phyloP scores from a whole-genome alignment of 179 eudicot species.

The Patellifolia procumbens region DNA sequence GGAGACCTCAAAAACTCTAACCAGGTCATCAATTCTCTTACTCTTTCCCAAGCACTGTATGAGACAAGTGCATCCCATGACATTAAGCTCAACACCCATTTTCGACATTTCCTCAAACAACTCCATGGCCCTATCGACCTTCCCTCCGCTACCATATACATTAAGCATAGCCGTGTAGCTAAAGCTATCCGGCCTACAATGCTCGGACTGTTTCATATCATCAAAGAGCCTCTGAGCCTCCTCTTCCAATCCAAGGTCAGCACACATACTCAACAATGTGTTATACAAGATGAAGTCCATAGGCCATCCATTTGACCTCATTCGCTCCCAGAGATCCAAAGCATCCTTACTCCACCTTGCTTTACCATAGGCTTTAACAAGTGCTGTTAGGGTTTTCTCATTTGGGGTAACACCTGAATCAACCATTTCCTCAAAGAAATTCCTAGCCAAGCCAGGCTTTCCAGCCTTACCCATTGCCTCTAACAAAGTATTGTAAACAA shows the following conservation, averaged over 20 bases:
- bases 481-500: conserved; percentile 85
- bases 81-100: conserved; percentile 61
- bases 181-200: conserved; percentile 74
- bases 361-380: conserved; percentile 83
- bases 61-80: conserved; percentile 96
- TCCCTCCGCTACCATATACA: conserved; percentile 82
- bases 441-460: conserved; percentile 90
- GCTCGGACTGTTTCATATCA: conserved; percentile 76
- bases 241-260: conserved; percentile 86
- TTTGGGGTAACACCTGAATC: conserved; percentile 68
- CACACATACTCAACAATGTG: conserved; percentile 95
- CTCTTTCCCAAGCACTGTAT: conserved; percentile 90
- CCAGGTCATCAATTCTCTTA: conserved; percentile 70
- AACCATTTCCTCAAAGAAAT: conserved; percentile 89
- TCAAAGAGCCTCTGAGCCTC: conserved; percentile 82
- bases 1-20: conserved; percentile 57
- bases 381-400: conserved; percentile 77
- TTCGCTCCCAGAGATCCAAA: conserved; percentile 76
- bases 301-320: conserved; percentile 87
- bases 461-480: conserved; percentile 97
- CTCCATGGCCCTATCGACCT: conserved; percentile 78
- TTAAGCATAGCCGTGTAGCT: conserved; percentile 96
- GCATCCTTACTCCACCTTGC: conserved; percentile 94
- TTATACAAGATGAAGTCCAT: conserved; percentile 88
- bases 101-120: conserved; percentile 73